Conservation (phyloP, 441 rosid genomes). For the Pelargonium citronellum region DNA sequence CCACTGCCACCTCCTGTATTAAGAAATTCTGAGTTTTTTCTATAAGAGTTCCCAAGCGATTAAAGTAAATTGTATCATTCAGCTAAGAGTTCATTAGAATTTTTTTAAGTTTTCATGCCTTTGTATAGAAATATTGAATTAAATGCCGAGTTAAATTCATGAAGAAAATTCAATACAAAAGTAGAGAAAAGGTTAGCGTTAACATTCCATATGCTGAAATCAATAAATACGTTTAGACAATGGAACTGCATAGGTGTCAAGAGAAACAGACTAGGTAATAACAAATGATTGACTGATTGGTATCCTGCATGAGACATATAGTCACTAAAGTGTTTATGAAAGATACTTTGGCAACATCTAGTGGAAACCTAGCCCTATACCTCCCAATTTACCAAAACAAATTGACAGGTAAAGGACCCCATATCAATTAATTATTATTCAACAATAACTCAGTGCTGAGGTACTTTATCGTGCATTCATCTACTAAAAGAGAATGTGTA, state of each 20-base stretch:
- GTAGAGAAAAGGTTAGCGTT: neutral
- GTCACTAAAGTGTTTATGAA: neutral
- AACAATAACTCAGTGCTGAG: neutral
- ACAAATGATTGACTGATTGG: neutral
- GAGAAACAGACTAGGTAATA: neutral
- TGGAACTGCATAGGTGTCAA: neutral
- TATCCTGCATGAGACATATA: neutral
- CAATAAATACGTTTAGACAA: neutral
- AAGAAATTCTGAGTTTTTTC: conserved; percentile 1
- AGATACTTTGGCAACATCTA: neutral
- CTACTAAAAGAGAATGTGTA: neutral
- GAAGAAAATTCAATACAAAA: neutral
- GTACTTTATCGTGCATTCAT: too few relatives aligned
- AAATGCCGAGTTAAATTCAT: neutral
- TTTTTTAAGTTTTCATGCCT: neutral
- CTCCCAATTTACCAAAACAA: neutral
- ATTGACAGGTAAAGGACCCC: neutral
- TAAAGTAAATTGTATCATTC: neutral
- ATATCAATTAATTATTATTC: neutral
- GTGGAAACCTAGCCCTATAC: neutral
- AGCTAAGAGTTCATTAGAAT: too few relatives aligned
- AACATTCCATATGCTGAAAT: neutral
- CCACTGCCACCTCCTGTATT: conserved; percentile 93
- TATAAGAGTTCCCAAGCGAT: neutral
- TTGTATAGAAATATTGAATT: neutral